Base-by-base conservation (phyloP, 1,284 basidiomycete genomes). In the Pseudozyma flocculosa region DNA sequence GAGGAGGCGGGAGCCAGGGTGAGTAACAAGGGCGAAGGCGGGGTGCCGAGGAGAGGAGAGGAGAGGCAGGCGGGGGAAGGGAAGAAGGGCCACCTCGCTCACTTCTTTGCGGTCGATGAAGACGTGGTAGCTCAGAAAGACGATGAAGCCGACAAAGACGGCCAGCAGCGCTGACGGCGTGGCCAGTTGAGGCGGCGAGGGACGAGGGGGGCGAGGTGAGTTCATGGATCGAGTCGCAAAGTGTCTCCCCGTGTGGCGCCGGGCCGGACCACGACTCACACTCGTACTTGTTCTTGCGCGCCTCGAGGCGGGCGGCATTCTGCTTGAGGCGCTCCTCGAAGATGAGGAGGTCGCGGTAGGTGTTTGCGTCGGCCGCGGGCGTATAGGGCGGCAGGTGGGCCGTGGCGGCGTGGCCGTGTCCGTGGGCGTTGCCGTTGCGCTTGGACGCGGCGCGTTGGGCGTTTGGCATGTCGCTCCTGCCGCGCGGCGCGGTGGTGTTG, bases 251-350 rank as follows among this genome's bases (percentile, higher is more conserved):
- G n/a, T n/a, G n/a, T n/a, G n/a, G n/a, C n/a, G n/a, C n/a, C n/a
- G n/a, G n/a, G n/a, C n/a, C n/a, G 26, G 11, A 29, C 7, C 26
- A 49, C 54, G 18, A 85, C 86, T 73, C 79, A 93, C 92, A 80
- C 80, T 92, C 88, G 80, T 97, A 97, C 68, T 89, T 85, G 43
- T 86, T 83, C 78, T 92, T 90, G 56, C 93, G 83, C 41, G 85
- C 83, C 72, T 89, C 86, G 18, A 97, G 81, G 58, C 84, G 85
- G 11, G 87, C 85, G 3, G 91, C 91, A 78, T 90, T 97, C 45
- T 88, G 89, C 80, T 97, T 97, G 49, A 98, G 85, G 17, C 95
- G 84, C 79, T 98, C 93, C 80, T 98, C 94, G 64, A 98, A 97
- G 45, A 92, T 82, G 36, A 97, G 84, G 24, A 98, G 82, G 78